These are phyloP conservation scores for Jaenimonas drosophilae DNA, from an alignment of 208 protist species.

Conservation along the genomic window DNA sequence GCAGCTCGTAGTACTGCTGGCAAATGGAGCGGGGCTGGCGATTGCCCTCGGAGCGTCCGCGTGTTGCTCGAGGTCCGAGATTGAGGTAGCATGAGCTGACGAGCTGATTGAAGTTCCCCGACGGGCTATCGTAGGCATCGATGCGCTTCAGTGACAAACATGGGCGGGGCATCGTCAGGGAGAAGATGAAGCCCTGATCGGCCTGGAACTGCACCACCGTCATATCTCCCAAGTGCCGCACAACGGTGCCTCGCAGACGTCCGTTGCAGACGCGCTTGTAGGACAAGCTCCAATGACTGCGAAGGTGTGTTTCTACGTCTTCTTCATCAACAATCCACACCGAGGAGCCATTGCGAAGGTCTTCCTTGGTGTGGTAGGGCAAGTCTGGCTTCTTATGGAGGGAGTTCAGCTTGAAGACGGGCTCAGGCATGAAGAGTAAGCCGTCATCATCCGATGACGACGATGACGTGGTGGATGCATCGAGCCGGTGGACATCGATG, in stretches of 20 bases:
- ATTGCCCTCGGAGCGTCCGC: slow-evolving; percentile 1
- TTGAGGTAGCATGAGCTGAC: slow-evolving; percentile 33
- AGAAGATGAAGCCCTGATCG: slow-evolving; percentile 15
- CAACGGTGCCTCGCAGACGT: slow-evolving; percentile 29
- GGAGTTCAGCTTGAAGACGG: slow-evolving; percentile 29
- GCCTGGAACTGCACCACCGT: slow-evolving; percentile 51
- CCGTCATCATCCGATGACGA: slow-evolving; percentile 7
- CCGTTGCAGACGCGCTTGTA: slow-evolving; percentile 70
- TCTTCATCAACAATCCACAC: slow-evolving; percentile 83
- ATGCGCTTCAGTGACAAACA: slow-evolving; percentile 51
- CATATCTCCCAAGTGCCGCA: slow-evolving; percentile 46
- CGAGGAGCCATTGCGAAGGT: slow-evolving; percentile 21
- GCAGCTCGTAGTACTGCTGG: slow-evolving; percentile 18
- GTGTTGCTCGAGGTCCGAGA: slow-evolving; percentile 20
- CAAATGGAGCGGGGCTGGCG: no score
- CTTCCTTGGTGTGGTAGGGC: slow-evolving; percentile 26
- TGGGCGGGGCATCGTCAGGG: slow-evolving; percentile 45
- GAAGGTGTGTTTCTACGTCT: slow-evolving; percentile 60
- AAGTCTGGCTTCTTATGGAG: slow-evolving; percentile 25
- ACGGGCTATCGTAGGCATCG: slow-evolving; percentile 37
- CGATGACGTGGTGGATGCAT: background rate
- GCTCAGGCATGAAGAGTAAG: slow-evolving; percentile 53
- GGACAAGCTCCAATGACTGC: slow-evolving; percentile 35
- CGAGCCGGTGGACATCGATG: background rate
- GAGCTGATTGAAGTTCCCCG: slow-evolving; percentile 3